phyloP scores from a whole-genome alignment of 2,329 filamentous ascomycete genomes.

The Leptographium radiaticola region DNA sequence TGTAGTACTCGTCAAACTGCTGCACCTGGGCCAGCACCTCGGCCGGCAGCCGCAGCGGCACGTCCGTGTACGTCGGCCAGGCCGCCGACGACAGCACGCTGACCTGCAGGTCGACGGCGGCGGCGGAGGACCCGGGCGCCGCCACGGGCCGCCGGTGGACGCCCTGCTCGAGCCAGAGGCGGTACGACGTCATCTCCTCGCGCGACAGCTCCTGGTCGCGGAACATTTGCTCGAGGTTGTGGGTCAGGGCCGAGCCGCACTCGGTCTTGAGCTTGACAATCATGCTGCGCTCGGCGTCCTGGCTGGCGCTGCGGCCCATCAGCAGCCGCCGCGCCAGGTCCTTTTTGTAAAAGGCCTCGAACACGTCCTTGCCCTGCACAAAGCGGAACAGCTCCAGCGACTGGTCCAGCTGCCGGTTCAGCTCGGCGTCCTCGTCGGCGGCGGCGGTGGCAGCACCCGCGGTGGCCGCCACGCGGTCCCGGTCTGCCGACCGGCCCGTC shows the following conservation, averaged over 20 bases:
- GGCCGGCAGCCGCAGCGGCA: constrained; percentile 55
- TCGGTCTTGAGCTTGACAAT: constrained; percentile 80
- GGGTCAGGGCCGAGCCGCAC: constrained; percentile 87
- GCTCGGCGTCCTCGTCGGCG: constrained; percentile 79
- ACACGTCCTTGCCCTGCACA: constrained; percentile 92
- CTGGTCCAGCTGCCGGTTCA: constrained; percentile 85
- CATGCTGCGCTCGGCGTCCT: constrained; percentile 95
- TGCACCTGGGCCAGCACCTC: constrained; percentile 65
- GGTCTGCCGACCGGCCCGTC: constrained; percentile 44
- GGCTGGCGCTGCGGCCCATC: constrained; percentile 84
- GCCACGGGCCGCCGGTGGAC: background rate
- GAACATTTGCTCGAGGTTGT: constrained; percentile 98
- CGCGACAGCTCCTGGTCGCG: constrained; percentile 89
- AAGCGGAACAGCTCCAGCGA: constrained; percentile 92
- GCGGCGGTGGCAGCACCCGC: constrained; percentile 51
- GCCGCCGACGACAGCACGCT: constrained; percentile 83
- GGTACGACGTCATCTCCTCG: constrained; percentile 89
- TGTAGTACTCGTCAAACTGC: constrained; percentile 77
- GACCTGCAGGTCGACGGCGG: constrained; percentile 59
- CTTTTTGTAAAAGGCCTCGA: constrained; percentile 98
- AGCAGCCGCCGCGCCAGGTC: constrained; percentile 81
- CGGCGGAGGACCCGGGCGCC: background rate
- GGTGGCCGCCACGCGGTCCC: constrained; percentile 38
- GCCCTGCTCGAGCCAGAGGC: constrained; percentile 34
- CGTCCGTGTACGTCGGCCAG: constrained; percentile 75